Base-by-base conservation (phyloP, 768 basidiomycete genomes). In the Leucocoprinus sp. region DNA sequence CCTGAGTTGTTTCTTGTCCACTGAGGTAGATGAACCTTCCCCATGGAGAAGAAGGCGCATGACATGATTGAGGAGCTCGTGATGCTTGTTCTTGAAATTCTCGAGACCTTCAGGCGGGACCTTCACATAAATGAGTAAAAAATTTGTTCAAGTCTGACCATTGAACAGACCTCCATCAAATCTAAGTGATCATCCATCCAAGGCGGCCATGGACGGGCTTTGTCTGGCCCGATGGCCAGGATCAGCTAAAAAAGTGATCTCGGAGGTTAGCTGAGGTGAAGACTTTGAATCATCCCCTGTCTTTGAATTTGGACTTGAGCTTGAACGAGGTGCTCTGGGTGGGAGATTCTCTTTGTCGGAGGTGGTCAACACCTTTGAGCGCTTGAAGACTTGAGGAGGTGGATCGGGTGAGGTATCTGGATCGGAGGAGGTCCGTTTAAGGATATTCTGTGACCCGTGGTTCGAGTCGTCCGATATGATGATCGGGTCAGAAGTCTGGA, bases 401-500 rank as follows among this genome's bases (percentile, higher is more conserved):
- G 55, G 45, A 34, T 65, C 64, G 0, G 56, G 55, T 5, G 50
- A 29, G 12, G 69, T 51, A 5, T 60, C 59, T 4, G 65, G 57
- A 46, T 69, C 69, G 0, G 69, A 70, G 8, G 68, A 71, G 23
- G 66, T 58, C 15, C 71, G 59, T 48, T 72, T 72, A 28, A 69
- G 31, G 24, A 37, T 43, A 18, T 51, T 56, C 26, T 66, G 63
- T 4, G 63, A 62, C 8, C 65, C 55, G 17, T 64, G 55, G 21
- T 59, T 50, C 5, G 66, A 70, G 42, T 67, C 63, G 44, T 63
- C 69, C 3, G 70, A 69, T 23, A 69, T 60, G 11, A 35, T 59
- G 58, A 2, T 68, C 58, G 8, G 61, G 45, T 49, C 37, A 43
- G 38, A 53, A 39, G 50, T 50, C 38, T 54, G 65, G 68, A 27